phyloP scores from a whole-genome alignment of 140 eudicot genomes.

The Ambrosia hybrid region DNA sequence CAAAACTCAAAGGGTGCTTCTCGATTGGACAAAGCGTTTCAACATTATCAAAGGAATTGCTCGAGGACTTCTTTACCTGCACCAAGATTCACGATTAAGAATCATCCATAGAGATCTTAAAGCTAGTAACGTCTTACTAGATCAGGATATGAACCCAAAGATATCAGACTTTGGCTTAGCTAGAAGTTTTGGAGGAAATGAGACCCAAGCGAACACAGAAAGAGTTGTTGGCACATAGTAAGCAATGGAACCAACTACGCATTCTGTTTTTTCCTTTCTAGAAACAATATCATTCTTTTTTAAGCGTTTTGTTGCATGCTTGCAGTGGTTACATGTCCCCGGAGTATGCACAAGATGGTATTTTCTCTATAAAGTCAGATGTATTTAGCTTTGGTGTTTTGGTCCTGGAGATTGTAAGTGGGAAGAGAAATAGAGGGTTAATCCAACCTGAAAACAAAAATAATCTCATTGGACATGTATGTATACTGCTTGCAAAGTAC shows the following conservation, averaged over 20 bases:
- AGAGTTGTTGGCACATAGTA: constrained; percentile 46
- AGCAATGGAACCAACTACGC: not conserved
- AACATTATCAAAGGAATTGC: constrained; percentile 45
- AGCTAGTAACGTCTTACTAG: constrained; percentile 37
- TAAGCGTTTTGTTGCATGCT: not conserved
- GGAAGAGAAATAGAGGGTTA: constrained; percentile 45
- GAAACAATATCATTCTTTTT: not conserved
- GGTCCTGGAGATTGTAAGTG: constrained; percentile 51
- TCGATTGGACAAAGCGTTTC: constrained; percentile 40
- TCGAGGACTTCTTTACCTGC: constrained; percentile 44
- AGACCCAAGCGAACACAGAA: constrained; percentile 34
- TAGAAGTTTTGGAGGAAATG: constrained; percentile 36
- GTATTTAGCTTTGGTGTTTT: constrained; percentile 62
- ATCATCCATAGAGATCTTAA: constrained; percentile 28
- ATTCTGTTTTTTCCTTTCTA: not conserved
- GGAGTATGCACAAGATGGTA: constrained; percentile 51
- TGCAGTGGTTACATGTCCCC: constrained; percentile 69
- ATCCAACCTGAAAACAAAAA: constrained; percentile 15
- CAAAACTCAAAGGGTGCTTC: constrained; percentile 13
- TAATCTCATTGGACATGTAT: constrained; percentile 46
- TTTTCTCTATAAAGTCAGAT: constrained; percentile 59
- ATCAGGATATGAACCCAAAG: constrained; percentile 38
- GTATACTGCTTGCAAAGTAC: constrained; percentile 9
- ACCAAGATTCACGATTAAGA: constrained; percentile 35
- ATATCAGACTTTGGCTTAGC: constrained; percentile 43